These are phyloP conservation scores for Blumeria hordei DNA, from an alignment of 2,329 filamentous ascomycete genomes.

Conservation along the genomic window DNA sequence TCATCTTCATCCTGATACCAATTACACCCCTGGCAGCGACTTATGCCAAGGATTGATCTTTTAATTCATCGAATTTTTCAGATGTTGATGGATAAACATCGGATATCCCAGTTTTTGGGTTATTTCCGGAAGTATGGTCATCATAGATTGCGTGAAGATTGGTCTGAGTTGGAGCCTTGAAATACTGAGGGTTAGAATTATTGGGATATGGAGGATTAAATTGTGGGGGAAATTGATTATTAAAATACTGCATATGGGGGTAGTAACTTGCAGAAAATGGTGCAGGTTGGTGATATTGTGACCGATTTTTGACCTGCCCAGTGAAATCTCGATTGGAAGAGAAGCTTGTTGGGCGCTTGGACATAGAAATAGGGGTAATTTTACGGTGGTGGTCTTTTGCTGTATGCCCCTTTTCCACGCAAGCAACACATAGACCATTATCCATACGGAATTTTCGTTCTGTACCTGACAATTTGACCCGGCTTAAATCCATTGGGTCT, in stretches of 20 bases:
- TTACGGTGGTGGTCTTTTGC: neutral
- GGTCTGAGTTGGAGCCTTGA: neutral
- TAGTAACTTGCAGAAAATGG: neutral
- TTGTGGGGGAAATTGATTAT: neutral
- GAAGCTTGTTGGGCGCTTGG: neutral
- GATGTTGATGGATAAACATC: neutral
- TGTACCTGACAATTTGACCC: neutral
- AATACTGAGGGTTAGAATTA: neutral
- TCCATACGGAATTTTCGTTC: neutral
- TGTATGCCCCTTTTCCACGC: neutral
- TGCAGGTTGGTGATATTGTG: neutral
- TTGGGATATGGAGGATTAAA: neutral
- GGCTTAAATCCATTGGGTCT: neutral
- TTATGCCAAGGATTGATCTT: neutral
- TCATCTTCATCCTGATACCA: constrained; percentile 1
- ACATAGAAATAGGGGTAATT: neutral
- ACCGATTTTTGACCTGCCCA: neutral
- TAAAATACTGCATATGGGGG: neutral
- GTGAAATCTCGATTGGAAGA: neutral
- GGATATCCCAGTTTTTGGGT: neutral
- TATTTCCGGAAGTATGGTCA: neutral
- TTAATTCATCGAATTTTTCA: neutral
- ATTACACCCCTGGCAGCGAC: neutral
- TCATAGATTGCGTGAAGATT: neutral
- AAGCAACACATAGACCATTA: neutral